These are phyloP conservation scores for Discostella stelligeroides DNA, from an alignment of 108 stramenopile genomes.

Conservation along the genomic window DNA sequence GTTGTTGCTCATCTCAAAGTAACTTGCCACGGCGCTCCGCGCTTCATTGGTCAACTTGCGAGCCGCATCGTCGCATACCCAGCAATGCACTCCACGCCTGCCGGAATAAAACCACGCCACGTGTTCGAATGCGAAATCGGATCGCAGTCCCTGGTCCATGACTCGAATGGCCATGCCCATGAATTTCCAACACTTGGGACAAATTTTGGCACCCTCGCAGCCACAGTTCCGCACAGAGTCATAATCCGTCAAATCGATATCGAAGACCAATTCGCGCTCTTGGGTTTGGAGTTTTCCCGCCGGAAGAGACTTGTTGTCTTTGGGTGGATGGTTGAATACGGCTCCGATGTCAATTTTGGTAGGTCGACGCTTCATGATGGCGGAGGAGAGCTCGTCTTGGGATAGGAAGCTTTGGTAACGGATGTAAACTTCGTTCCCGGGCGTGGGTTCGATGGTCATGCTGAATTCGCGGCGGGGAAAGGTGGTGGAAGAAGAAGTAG, in stretches of 20 bases:
- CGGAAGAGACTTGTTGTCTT: constrained; percentile 78
- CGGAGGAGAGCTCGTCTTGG: constrained; percentile 67
- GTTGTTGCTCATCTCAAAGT: constrained; percentile 95
- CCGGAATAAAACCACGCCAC: constrained; percentile 99
- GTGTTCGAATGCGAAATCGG: constrained; percentile 98
- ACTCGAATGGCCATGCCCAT: constrained; percentile 97
- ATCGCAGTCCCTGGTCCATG: constrained; percentile 79
- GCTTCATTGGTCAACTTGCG: constrained; percentile 91
- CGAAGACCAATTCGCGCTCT: constrained; percentile 98
- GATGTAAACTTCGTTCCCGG: constrained; percentile 96
- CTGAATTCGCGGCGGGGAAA: constrained; percentile 93
- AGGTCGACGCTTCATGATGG: constrained; percentile 86
- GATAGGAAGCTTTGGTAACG: constrained; percentile 93
- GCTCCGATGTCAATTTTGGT: constrained; percentile 99
- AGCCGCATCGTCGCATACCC: constrained; percentile 96
- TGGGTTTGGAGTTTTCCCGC: constrained; percentile 74
- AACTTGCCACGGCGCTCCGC: constrained; percentile 92
- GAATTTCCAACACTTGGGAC: constrained; percentile 93
- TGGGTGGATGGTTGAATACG: constrained; percentile 92
- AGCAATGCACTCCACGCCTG: constrained; percentile 99
- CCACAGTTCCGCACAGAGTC: constrained; percentile 96
- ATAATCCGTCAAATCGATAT: constrained; percentile 99
- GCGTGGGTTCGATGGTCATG: constrained; percentile 89
- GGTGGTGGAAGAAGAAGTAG: constrained; percentile 28
- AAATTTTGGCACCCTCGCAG: constrained; percentile 92